These are phyloP conservation scores for Colletotrichum spinosum DNA, from an alignment of 2,329 filamentous ascomycete genomes.

Conservation along the genomic window DNA sequence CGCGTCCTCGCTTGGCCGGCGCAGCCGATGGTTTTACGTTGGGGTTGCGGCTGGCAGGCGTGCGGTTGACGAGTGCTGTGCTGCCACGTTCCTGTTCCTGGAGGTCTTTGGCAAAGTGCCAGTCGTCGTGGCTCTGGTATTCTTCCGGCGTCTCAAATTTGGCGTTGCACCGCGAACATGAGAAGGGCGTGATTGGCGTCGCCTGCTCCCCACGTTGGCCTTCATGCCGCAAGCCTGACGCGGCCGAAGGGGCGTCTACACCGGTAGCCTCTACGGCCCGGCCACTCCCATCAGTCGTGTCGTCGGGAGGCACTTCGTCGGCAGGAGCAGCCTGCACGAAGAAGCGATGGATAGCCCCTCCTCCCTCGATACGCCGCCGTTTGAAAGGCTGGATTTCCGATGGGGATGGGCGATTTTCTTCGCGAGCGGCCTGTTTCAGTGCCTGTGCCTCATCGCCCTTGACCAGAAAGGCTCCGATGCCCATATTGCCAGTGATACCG, in stretches of 20 bases:
- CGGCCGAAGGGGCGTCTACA: conserved; percentile 2
- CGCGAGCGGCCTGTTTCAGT: conserved; percentile 53
- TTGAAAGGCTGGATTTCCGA: conserved; percentile 46
- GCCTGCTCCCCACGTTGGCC: conserved; percentile 28
- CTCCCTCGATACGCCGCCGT: conserved; percentile 59
- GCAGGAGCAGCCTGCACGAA: conserved; percentile 58
- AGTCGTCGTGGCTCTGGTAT: conserved; percentile 85
- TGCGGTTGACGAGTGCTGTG: conserved; percentile 55
- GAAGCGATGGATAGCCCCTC: conserved; percentile 67
- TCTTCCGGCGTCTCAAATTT: conserved; percentile 68
- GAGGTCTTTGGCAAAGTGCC: conserved; percentile 92
- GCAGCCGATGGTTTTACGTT: conserved; percentile 47
- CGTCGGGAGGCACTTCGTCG: conserved; percentile 41
- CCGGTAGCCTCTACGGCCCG: conserved; percentile 36
- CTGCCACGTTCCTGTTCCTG: conserved; percentile 71
- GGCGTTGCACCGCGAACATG: conserved; percentile 75
- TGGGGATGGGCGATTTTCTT: conserved; percentile 31
- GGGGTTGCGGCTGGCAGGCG: conserved; percentile 46
- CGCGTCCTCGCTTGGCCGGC: conserved; percentile 52
- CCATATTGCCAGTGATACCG: conserved; percentile 83
- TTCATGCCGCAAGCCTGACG: conserved; percentile 35
- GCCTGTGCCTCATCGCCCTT: conserved; percentile 75
- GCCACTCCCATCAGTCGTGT: conserved; percentile 27
- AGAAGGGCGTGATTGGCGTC: conserved; percentile 52
- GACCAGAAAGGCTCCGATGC: conserved; percentile 88